phyloP scores from a whole-genome alignment of 192 early-diverging fungal species.

The Podila clonocystis region DNA sequence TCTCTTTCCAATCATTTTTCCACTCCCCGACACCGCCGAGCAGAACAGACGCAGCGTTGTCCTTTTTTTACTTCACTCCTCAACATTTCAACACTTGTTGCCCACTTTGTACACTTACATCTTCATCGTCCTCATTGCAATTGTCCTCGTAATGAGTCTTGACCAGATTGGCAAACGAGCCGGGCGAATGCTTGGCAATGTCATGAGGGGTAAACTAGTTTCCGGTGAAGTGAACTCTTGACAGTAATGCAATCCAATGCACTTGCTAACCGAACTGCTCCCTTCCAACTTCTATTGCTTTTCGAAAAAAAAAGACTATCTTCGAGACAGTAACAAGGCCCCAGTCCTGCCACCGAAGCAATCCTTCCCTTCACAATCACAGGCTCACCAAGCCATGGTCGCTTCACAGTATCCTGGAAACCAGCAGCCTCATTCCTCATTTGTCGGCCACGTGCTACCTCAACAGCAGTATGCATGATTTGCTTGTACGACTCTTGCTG shows the following conservation, averaged over 20 bases:
- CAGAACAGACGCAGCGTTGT: neutral
- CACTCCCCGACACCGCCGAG: no score
- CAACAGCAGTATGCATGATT: neutral
- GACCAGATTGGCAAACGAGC: slow-evolving; percentile 39
- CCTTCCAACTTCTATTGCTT: neutral
- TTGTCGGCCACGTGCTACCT: neutral
- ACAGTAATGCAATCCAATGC: neutral
- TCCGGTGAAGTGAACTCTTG: neutral
- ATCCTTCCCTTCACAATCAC: slow-evolving; percentile 36
- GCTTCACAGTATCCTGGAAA: slow-evolving; percentile 25
- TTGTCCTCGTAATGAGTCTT: slow-evolving; percentile 33
- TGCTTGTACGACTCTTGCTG: neutral
- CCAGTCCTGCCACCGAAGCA: slow-evolving; percentile 27
- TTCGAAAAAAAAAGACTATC: slow-evolving; percentile 13
- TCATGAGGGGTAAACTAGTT: slow-evolving; percentile 28
- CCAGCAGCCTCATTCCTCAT: neutral
- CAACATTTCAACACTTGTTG: neutral
- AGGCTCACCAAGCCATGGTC: slow-evolving; percentile 31
- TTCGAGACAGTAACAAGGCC: slow-evolving; percentile 9
- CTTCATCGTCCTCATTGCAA: slow-evolving; percentile 18
- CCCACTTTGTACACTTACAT: slow-evolving; percentile 3
- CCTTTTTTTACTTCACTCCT: neutral
- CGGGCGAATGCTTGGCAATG: slow-evolving; percentile 28
- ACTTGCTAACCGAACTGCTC: neutral
- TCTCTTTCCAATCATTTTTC: no score